Evolutionary conservation across 768 basidiomycete genomes (phyloP), one percentile per base, ranked within the genome.

Genomic region (Inosperma sp.): DNA sequence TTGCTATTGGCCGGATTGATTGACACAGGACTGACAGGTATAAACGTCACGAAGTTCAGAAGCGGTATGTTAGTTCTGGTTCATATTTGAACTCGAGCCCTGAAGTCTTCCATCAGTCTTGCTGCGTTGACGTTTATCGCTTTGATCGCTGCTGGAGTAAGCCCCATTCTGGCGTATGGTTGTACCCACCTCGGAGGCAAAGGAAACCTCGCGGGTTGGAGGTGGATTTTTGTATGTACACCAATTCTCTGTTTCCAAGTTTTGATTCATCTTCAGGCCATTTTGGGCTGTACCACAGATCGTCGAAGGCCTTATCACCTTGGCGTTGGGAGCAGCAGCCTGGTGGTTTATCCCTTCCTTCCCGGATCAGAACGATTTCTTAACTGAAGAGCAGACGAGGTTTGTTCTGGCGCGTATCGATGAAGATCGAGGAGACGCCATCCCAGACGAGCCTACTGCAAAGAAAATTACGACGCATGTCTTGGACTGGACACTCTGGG

Each of bases 401-500:
- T 51, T 76, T 34, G 68, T 79, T 19, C 48, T 79, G 37, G 68
- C 65, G 56, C 72, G 77, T 10, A 71, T 78, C 34, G 73, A 78
- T 48, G 71, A 74, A 5, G 77, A 78, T 55, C 71, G 76, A n/a
- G 74, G 75, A 10, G 77, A 79, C 56, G 71, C 76, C 1, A 43
- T 74, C 35, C 75, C 75, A 8, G 77, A 79, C 54, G 49, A 63
- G 26, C 29, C 76, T 14, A 77, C 70, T 16, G 33, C 52, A 6
- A 48, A 55, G 31, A 75, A 73, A 54, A 61, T 76, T 29, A 49
- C 69, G 30, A 59, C 58, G 22, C 69, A 76, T 60, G 59, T 79
- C 9, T 57, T 56, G 33, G 76, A 78, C 56, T 76, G 76, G 73
- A 73, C 68, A 8, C 54, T 76, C 34, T 77, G 75, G 76, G 63